Evolutionary conservation across 2,329 filamentous ascomycete genomes (phyloP), one percentile per base, ranked within the genome.

Genomic region (Taxawa tesnikishii): DNA sequence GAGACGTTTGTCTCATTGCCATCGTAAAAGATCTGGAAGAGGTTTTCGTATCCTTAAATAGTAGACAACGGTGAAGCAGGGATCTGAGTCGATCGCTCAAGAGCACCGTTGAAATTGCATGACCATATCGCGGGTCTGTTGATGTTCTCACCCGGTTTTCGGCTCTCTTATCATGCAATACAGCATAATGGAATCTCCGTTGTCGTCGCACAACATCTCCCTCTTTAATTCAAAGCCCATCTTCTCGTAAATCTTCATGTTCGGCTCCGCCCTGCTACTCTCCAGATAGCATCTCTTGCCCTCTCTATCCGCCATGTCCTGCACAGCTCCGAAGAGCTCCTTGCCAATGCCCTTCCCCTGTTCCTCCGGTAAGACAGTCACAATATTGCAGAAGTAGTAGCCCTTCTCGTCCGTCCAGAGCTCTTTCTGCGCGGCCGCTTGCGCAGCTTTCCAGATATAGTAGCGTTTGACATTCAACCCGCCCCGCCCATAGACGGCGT

Each of bases 331-430:
- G 56, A 83, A 76, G 43, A 83, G 54, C 39, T 65, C 61, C 38
- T 70, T 70, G 0, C 78, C 79, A 3, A 83, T 68, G 0, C 79
- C 79, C 44, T 65, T 70, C 0, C 76, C 75, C 48, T 83, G 78
- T 18, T 65, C 66, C 29, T 73, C 67, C 0, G 77, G 75, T 11
- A 71, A 51, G 2, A 83, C 78, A 0, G 78, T 76, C 45, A 83
- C 72, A 38, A 83, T 80, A 46, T 83, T 84, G 41, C 79, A 76
- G 43, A 83, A 83, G 46, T 82, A 83, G 46, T 83, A 83, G 0
- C 79, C 79, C 4, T 65, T 60, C 0, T 67, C 62, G 35, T 80
- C 74, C 0, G 60, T 70, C 79, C 78, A 83, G 3, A 82, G 54
- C 15, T 68, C 56, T 0, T 59, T 57, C 34, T 83, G 78, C 1